A percentile compares a stretch with the other conserved stretches of the same genome.
phyloP scores from a whole-genome alignment of 192 early-diverging fungal species.

The Pecoramyces ruminantium region DNA sequence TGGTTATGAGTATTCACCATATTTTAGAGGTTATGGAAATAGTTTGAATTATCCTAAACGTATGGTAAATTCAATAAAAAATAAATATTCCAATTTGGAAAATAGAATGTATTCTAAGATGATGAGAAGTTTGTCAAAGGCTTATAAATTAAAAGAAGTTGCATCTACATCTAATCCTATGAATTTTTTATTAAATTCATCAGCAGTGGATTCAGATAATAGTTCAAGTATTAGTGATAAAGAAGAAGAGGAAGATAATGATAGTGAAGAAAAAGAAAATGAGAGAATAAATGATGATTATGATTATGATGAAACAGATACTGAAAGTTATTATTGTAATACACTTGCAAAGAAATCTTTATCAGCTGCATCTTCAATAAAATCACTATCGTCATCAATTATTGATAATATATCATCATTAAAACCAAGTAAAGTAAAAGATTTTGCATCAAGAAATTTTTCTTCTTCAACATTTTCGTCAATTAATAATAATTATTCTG shows the following conservation, averaged over 20 bases:
- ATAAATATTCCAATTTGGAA: not conserved
- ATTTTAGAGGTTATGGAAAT: not conserved
- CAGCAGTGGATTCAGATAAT: not conserved
- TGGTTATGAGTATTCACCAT: not conserved
- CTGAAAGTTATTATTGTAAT: not conserved
- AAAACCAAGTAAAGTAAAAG: not conserved
- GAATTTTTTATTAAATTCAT: not conserved
- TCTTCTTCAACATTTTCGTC: too few relatives aligned
- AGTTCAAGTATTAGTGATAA: not conserved
- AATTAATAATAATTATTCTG: too few relatives aligned
- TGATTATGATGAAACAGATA: not conserved
- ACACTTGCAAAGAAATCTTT: not conserved
- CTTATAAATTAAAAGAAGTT: not conserved
- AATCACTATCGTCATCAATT: not conserved
- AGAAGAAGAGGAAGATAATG: not conserved
- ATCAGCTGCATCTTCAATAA: not conserved
- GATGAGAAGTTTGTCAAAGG: not conserved
- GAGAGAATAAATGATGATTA: not conserved
- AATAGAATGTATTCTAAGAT: not conserved
- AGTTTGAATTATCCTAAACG: not conserved
- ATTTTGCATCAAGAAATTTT: too few relatives aligned
- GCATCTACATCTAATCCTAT: not conserved
- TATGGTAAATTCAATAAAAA: not conserved
- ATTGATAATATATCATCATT: not conserved
- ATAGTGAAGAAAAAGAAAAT: too few relatives aligned